Conservation (phyloP, 768 basidiomycete species). For the Naganishia vishniacii region DNA sequence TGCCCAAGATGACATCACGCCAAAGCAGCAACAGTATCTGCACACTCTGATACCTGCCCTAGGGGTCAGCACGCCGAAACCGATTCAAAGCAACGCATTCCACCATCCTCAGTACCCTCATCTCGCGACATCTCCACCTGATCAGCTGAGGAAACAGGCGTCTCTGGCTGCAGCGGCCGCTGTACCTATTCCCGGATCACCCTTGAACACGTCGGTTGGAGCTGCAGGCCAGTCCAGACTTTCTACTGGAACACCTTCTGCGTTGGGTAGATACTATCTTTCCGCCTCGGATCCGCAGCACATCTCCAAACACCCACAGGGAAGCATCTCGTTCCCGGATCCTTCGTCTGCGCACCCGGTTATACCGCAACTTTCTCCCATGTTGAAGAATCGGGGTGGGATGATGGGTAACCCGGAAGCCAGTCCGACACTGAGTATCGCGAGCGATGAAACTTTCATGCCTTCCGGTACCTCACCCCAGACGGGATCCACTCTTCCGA, state of each 20-base stretch:
- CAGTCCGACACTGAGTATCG: constrained; percentile 27
- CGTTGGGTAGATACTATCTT: constrained; percentile 29
- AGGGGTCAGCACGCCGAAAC: constrained; percentile 13
- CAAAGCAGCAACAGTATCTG: not conserved
- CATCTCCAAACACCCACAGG: constrained; percentile 22
- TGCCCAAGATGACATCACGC: constrained; percentile 15
- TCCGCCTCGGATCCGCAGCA: constrained; percentile 26
- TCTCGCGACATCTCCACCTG: constrained; percentile 20
- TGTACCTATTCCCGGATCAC: not conserved
- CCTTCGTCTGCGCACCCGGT: constrained; percentile 13
- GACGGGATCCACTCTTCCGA: not conserved
- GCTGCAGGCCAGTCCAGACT: not conserved
- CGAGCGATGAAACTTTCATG: constrained; percentile 29
- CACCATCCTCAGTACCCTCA: constrained; percentile 7
- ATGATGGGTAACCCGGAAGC: constrained; percentile 11
- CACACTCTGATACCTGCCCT: constrained; percentile 16
- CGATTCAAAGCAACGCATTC: not conserved
- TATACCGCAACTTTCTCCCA: constrained; percentile 17
- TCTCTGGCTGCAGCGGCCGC: not conserved
- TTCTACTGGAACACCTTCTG: constrained; percentile 17
- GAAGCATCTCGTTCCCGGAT: constrained; percentile 22
- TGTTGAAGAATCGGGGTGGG: constrained; percentile 11
- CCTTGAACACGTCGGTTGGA: not conserved
- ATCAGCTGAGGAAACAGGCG: constrained; percentile 21
- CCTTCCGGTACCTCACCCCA: constrained; percentile 12